phyloP scores from a whole-genome alignment of 1,284 basidiomycete genomes.

The Cryptococcus sp. region DNA sequence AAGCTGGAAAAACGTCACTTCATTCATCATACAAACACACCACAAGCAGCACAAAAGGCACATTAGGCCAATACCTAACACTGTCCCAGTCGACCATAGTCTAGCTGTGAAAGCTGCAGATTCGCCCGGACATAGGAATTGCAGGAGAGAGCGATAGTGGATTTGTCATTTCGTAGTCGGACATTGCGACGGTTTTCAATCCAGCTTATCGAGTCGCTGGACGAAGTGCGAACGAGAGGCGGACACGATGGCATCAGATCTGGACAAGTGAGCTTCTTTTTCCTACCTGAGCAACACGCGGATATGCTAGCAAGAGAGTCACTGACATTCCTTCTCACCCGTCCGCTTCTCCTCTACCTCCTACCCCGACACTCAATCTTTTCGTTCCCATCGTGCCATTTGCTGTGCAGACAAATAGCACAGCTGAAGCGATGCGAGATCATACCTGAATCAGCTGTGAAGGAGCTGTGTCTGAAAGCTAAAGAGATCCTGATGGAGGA shows the following conservation, averaged over 20 bases:
- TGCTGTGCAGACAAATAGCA: conserved; percentile 65
- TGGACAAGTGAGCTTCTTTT: conserved; percentile 16
- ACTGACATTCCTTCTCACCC: neutral
- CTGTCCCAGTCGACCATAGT: neutral
- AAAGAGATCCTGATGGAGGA: conserved; percentile 96
- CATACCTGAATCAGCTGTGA: conserved; percentile 90
- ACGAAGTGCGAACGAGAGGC: neutral
- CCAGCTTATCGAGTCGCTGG: neutral
- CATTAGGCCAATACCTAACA: too few relatives aligned
- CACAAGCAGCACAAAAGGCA: too few relatives aligned
- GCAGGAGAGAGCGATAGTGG: neutral
- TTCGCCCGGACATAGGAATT: neutral
- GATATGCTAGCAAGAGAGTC: neutral
- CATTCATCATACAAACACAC: too few relatives aligned
- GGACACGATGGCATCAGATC: conserved; percentile 18
- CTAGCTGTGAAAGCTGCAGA: neutral
- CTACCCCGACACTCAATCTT: neutral
- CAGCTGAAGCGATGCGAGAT: conserved; percentile 88
- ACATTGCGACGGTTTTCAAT: neutral
- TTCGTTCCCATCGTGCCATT: neutral
- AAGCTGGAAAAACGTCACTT: too few relatives aligned
- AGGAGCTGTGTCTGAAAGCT: conserved; percentile 89
- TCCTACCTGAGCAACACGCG: neutral
- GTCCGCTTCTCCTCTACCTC: neutral
- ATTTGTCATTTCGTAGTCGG: neutral